Evolutionary conservation across 352 stramenopile genomes (phyloP).

Genomic region (Aphanomyces astaci): DNA sequence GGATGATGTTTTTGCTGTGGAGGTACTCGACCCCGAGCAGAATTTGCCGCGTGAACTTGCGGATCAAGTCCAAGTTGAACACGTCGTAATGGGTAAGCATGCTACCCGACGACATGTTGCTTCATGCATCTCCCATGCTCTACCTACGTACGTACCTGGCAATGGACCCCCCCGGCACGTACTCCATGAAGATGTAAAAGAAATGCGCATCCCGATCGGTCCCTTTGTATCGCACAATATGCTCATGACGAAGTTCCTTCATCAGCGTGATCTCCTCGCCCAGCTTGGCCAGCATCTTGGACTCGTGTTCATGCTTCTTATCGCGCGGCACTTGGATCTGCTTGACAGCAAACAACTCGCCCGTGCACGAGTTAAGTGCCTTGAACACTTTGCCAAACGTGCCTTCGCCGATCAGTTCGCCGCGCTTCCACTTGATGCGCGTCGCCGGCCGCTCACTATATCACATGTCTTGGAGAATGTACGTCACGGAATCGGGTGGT

Average conservation of each 20-base stretch:
- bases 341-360: slow-evolving; percentile 87
- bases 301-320: slow-evolving; percentile 35
- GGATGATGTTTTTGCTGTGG: slow-evolving; percentile 87
- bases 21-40: slow-evolving; percentile 87
- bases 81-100: slow-evolving; percentile 91
- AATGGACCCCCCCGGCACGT: slow-evolving; percentile 89
- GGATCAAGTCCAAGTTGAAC: slow-evolving; percentile 86
- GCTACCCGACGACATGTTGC: slow-evolving; percentile 26
- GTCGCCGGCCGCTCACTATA: background rate
- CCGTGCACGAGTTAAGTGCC: slow-evolving; percentile 89
- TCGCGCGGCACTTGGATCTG: slow-evolving; percentile 73
- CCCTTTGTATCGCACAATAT: slow-evolving; percentile 93
- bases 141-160: slow-evolving; percentile 56
- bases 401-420: slow-evolving; percentile 90
- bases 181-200: slow-evolving; percentile 97
- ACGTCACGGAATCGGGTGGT: slow-evolving; percentile 11
- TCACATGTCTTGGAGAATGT: no score
- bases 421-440: slow-evolving; percentile 84
- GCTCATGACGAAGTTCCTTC: slow-evolving; percentile 89
- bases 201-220: slow-evolving; percentile 59
- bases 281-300: slow-evolving; percentile 55
- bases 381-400: slow-evolving; percentile 95
- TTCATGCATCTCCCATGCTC: no score
- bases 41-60: slow-evolving; percentile 88
- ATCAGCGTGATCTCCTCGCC: slow-evolving; percentile 91